Conservation (phyloP, 352 stramenopile genomes). For the Phytophthora europaea region DNA sequence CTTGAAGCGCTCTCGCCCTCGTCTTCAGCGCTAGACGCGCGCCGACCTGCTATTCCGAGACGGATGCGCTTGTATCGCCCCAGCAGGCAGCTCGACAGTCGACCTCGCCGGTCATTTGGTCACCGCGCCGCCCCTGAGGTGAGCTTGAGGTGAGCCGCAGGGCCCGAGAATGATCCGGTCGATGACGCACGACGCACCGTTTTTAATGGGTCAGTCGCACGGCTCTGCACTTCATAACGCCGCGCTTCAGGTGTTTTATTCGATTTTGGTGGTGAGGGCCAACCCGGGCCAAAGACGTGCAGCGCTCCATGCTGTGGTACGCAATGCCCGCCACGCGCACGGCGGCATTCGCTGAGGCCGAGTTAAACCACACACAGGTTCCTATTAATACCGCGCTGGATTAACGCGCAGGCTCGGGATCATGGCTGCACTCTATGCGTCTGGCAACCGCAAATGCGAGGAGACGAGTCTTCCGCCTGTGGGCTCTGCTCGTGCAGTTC, state of each 20-base stretch:
- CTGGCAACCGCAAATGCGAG: background rate
- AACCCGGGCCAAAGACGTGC: slow-evolving; percentile 20
- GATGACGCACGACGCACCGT: slow-evolving; percentile 9
- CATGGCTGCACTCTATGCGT: background rate
- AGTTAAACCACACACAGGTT: slow-evolving; percentile 24
- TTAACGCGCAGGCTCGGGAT: background rate
- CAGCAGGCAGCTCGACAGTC: background rate
- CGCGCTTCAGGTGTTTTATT: slow-evolving; percentile 20
- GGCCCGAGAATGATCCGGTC: background rate
- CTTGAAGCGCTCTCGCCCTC: background rate
- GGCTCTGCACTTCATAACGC: slow-evolving; percentile 26
- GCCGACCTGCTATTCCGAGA: background rate
- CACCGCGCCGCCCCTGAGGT: background rate
- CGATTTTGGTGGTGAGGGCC: slow-evolving; percentile 30
- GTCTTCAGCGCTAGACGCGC: background rate
- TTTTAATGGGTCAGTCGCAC: slow-evolving; percentile 26
- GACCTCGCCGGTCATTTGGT: background rate
- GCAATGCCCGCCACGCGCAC: background rate
- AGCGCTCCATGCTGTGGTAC: slow-evolving; percentile 3
- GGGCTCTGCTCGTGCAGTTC: too few relatives aligned
- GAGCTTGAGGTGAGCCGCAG: background rate
- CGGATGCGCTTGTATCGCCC: background rate
- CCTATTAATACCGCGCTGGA: background rate
- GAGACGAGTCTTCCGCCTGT: too few relatives aligned
- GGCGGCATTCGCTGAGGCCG: background rate